Evolutionary conservation across 805 yeast genomes (phyloP), one percentile per base, ranked within the genome.

Genomic region (Metschnikowia cubensis): DNA sequence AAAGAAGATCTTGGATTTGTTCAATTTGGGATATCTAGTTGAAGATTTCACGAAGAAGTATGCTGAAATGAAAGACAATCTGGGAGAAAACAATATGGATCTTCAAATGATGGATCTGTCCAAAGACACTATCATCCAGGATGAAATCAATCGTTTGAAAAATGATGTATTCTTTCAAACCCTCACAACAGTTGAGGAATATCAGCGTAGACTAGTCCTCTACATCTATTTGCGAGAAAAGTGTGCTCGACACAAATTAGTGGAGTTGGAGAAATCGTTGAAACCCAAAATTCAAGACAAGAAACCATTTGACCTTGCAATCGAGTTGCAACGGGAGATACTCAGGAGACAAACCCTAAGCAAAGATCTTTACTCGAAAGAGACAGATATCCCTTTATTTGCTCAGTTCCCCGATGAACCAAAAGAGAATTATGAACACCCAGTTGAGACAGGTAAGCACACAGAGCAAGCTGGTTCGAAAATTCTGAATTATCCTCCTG

Each of bases 141-240:
- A 70, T 17, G 77, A 73, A 51, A 69, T 73, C 20, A 60, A 61
- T 49, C 57, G 77, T 25, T 59, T 73, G 39, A 50, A 66, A n/a
- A 73, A 72, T 45, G 77, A 73, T 51, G 59, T 73, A 47, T 60
- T 67, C 5, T 73, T 63, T 47, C 76, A 71, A 54, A 57, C 58
- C 15, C 57, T 71, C 33, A 66, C 65, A 41, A 59, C 65, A 46
- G 59, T 60, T 49, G 68, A 72, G 20, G 72, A 69, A 33, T 55
- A 70, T 17, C 53, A 56, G 7, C 47, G 51, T 44, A 54, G 41
- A 6, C 25, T 52, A n/a, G 14, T 15, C 14, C 47, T 48, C 20
- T 61, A 52, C 45, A 42, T 44, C n/a, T 18, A 20, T 14, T 39
- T 56, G 13, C 48, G 50, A 32, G 66, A 61, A 35, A 29, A 48